Conservation (phyloP, 2,329 filamentous ascomycete genomes). For the Verticillium tricorpus region DNA sequence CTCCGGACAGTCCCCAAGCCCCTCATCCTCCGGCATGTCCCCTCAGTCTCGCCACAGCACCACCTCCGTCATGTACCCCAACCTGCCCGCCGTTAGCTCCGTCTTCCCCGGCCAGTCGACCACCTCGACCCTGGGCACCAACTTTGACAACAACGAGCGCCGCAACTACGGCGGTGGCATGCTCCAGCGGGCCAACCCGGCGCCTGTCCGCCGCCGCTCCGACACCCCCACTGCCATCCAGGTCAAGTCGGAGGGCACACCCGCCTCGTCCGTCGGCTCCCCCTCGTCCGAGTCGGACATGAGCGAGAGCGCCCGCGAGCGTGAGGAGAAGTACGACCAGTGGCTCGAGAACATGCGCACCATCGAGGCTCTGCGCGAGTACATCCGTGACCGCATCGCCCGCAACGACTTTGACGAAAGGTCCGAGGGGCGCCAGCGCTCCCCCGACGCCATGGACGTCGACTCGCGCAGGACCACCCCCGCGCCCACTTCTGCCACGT, state of each 20-base stretch:
- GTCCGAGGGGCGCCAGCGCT: constrained; percentile 19
- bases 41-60: constrained; percentile 60
- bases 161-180: constrained; percentile 64
- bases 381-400: constrained; percentile 53
- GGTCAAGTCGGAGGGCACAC: constrained; percentile 42
- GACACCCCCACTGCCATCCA: constrained; percentile 32
- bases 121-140: constrained; percentile 67
- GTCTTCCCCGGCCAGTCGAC: constrained; percentile 65
- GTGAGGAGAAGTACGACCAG: constrained; percentile 58
- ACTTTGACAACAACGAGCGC: constrained; percentile 58
- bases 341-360: constrained; percentile 64
- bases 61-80: constrained; percentile 68
- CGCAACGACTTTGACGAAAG: constrained; percentile 47
- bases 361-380: constrained; percentile 57
- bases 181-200: constrained; percentile 54
- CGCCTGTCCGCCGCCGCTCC: constrained; percentile 30
- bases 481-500: not conserved
- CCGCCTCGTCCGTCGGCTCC: constrained; percentile 43
- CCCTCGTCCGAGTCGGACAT: constrained; percentile 52
- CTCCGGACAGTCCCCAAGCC: constrained; percentile 69
- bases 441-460: constrained; percentile 14
- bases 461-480: constrained; percentile 7
- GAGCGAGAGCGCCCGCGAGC: constrained; percentile 47
- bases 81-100: constrained; percentile 63
- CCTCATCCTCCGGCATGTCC: constrained; percentile 67